phyloP scores from a whole-genome alignment of 1,284 basidiomycete species.

The Leccinum cinnamomeum region DNA sequence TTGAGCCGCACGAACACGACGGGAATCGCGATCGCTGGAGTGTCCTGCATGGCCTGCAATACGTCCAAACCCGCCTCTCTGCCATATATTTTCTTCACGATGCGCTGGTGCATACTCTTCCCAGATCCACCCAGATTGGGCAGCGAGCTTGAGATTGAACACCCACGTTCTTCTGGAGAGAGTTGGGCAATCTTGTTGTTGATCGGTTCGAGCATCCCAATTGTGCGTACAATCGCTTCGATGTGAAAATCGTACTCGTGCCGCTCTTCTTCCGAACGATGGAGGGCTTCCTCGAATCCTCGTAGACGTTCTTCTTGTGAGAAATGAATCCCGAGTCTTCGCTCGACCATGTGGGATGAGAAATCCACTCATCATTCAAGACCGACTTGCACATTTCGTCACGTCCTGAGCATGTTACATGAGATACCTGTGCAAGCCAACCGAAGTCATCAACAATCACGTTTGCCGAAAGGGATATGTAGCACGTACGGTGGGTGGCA shows the following conservation, averaged over 20 bases:
- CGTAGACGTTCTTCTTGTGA: conserved; percentile 94
- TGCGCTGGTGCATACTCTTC: conserved; percentile 91
- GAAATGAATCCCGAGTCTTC: conserved; percentile 91
- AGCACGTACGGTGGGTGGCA: conserved; percentile 71
- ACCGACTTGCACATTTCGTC: conserved; percentile 98
- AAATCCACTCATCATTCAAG: conserved; percentile 96
- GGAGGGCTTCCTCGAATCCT: conserved; percentile 99
- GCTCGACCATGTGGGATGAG: conserved; percentile 93
- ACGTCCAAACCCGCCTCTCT: conserved; percentile 86
- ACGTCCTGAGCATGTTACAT: conserved; percentile 88
- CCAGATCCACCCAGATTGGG: conserved; percentile 87
- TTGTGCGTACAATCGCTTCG: conserved; percentile 94
- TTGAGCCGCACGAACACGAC: conserved; percentile 91
- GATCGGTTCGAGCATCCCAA: conserved; percentile 89
- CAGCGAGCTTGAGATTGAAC: conserved; percentile 75
- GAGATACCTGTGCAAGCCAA: conserved; percentile 63
- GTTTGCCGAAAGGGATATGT: background rate
- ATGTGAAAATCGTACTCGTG: conserved; percentile 99
- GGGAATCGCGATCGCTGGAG: conserved; percentile 90
- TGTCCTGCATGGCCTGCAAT: conserved; percentile 89
- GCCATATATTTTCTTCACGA: conserved; percentile 98
- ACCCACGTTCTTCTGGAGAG: conserved; percentile 75
- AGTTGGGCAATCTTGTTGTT: conserved; percentile 87
- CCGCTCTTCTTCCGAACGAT: conserved; percentile 95
- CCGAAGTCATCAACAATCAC: conserved; percentile 12